These are phyloP conservation scores for Aspergillus calidoustus DNA, from an alignment of 2,329 filamentous ascomycete genomes.

Conservation along the genomic window DNA sequence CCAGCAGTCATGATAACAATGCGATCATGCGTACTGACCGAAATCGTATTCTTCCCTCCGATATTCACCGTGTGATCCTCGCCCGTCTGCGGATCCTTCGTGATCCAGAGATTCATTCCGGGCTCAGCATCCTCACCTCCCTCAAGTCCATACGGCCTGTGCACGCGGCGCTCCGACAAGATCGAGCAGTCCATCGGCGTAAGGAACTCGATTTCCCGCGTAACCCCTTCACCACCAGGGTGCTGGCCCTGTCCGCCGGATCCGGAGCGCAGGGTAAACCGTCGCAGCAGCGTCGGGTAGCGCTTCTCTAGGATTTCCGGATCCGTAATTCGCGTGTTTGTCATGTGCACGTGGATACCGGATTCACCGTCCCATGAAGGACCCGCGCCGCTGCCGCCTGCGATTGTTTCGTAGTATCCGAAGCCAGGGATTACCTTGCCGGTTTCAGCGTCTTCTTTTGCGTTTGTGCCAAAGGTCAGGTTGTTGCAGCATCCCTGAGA, in stretches of 20 bases:
- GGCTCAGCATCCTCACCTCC: slow-evolving; percentile 79
- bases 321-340: slow-evolving; percentile 85
- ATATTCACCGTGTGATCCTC: slow-evolving; percentile 61
- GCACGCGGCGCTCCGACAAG: slow-evolving; percentile 75
- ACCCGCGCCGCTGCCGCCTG: slow-evolving; percentile 77
- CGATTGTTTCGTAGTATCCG: slow-evolving; percentile 87
- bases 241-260: slow-evolving; percentile 71
- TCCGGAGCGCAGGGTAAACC: slow-evolving; percentile 69
- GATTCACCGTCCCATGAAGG: slow-evolving; percentile 75
- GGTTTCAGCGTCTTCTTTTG: slow-evolving; percentile 65
- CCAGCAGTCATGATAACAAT: slow-evolving; percentile 66
- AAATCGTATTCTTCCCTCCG: slow-evolving; percentile 66
- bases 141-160: slow-evolving; percentile 78
- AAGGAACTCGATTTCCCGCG: slow-evolving; percentile 83
- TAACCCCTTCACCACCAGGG: slow-evolving; percentile 74
- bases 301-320: slow-evolving; percentile 79
- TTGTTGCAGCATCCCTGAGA: slow-evolving; percentile 84
- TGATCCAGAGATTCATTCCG: slow-evolving; percentile 86
- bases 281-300: slow-evolving; percentile 75
- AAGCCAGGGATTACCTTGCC: slow-evolving; percentile 71
- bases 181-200: slow-evolving; percentile 81
- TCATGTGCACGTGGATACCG: slow-evolving; percentile 85
- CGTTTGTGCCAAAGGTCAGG: slow-evolving; percentile 76
- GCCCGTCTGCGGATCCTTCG: slow-evolving; percentile 65
- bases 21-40: slow-evolving; percentile 62